A percentile compares a stretch with the other conserved stretches of the same genome.
Conservation (phyloP, 2,329 filamentous ascomycete genomes). For the Tolypocladium pustulatum region DNA sequence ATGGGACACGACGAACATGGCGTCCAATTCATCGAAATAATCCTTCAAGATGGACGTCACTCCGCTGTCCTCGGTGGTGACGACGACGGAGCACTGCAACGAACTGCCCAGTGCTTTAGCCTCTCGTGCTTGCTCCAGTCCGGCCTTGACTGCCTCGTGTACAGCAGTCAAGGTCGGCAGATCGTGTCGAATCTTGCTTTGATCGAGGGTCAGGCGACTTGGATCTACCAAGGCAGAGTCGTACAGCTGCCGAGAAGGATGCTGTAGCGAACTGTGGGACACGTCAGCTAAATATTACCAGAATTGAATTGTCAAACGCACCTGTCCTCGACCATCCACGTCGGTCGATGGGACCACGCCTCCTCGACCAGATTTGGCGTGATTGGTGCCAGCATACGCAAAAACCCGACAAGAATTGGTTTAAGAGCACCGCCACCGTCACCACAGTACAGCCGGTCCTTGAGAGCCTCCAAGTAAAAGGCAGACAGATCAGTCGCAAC, state of each 20-base stretch:
- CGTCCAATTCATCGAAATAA: slow-evolving; percentile 42
- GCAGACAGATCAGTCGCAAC: slow-evolving; percentile 75
- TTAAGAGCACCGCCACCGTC: slow-evolving; percentile 53
- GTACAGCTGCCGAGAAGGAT: slow-evolving; percentile 39
- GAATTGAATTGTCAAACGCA: slow-evolving; percentile 17
- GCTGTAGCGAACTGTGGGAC: slow-evolving; percentile 14
- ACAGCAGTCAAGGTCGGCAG: slow-evolving; percentile 40
- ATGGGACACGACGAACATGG: slow-evolving; percentile 60
- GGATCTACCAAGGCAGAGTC: slow-evolving; percentile 29
- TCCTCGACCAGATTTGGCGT: slow-evolving; percentile 80
- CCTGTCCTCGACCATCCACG: slow-evolving; percentile 43
- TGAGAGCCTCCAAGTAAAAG: slow-evolving; percentile 87
- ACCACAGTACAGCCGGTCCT: slow-evolving; percentile 85
- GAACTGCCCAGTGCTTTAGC: slow-evolving; percentile 70
- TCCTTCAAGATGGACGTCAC: slow-evolving; percentile 23
- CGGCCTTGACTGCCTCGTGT: slow-evolving; percentile 59
- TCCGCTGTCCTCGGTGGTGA: slow-evolving; percentile 33
- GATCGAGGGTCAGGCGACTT: slow-evolving; percentile 25
- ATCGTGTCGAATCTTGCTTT: slow-evolving; percentile 28
- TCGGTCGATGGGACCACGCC: slow-evolving; percentile 69
- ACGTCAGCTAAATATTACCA: slow-evolving; percentile 5
- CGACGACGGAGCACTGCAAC: slow-evolving; percentile 62
- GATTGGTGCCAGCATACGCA: slow-evolving; percentile 71
- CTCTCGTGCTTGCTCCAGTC: slow-evolving; percentile 61
- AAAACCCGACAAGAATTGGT: slow-evolving; percentile 59